Percentiles rank a stretch among this genome's conserved stretches.
Conservation (phyloP, 73 alveolate genomes). For the Tetrahymena elliotti region DNA sequence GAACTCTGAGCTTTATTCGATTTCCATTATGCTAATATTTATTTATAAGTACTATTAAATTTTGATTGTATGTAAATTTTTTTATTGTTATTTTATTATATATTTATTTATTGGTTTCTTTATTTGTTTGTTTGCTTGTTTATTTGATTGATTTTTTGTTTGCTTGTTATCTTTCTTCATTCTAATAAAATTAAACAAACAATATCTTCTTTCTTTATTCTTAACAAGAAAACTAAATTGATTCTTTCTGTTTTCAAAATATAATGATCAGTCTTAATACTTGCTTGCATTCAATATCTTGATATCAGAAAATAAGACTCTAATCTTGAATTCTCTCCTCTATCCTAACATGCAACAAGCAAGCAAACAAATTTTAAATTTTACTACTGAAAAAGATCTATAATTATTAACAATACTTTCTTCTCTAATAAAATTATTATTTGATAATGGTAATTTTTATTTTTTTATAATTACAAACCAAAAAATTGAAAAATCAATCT, state of each 20-base stretch:
- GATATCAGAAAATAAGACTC: background rate
- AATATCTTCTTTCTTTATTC: background rate
- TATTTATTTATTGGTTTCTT: background rate
- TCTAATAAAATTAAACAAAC: background rate
- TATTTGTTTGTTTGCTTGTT: background rate
- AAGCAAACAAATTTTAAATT: background rate
- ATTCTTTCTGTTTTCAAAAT: background rate
- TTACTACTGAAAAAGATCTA: background rate
- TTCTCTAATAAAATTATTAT: too few species aligned
- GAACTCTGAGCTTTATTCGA: conserved; percentile 50
- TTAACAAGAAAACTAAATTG: background rate
- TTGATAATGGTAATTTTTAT: too few species aligned
- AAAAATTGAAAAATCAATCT: too few species aligned
- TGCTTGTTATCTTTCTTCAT: background rate
- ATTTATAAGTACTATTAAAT: conserved; percentile 12
- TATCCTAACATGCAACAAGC: background rate
- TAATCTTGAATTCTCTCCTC: background rate
- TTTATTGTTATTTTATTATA: background rate
- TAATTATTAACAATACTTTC: background rate
- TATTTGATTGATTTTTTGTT: background rate
- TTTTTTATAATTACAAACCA: too few species aligned
- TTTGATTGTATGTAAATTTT: background rate
- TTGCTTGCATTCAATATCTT: background rate
- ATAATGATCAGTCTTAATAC: background rate
- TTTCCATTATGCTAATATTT: conserved; percentile 1